phyloP scores from a whole-genome alignment of 192 early-diverging fungal genomes.

The Glomus cerebriforme region DNA sequence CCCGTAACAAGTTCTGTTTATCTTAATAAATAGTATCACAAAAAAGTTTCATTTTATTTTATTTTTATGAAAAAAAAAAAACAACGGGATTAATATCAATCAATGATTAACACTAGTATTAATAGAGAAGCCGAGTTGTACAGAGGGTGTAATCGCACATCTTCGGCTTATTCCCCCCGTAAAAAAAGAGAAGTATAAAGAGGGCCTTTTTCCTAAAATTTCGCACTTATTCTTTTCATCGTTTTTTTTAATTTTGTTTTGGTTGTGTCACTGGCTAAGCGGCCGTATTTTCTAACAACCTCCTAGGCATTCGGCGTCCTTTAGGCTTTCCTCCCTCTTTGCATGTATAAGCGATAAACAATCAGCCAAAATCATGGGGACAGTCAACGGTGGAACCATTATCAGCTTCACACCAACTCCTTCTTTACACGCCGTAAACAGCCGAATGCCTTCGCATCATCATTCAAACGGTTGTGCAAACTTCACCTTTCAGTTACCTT shows the following conservation, averaged over 20 bases:
- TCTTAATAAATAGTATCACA: no score
- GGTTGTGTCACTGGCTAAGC: constrained; percentile 18
- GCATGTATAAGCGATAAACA: constrained; percentile 33
- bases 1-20: no score
- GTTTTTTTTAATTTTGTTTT: not conserved
- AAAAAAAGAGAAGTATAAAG: not conserved
- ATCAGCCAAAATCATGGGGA: constrained; percentile 36
- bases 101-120: not conserved
- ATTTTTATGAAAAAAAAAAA: not conserved
- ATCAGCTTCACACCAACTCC: constrained; percentile 33
- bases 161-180: not conserved
- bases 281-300: not conserved
- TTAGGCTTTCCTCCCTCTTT: constrained; percentile 26
- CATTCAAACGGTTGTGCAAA: constrained; percentile 27
- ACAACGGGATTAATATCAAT: not conserved
- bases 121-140: not conserved
- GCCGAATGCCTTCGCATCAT: constrained; percentile 30
- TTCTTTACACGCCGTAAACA: constrained; percentile 31
- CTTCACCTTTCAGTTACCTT: constrained; percentile 28
- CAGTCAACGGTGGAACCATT: constrained; percentile 35
- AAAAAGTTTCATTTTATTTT: not conserved
- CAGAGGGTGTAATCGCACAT: not conserved
- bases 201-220: not conserved
- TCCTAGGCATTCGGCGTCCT: constrained; percentile 32
- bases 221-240: not conserved